These are phyloP conservation scores for Gossypium gossypioides DNA, from an alignment of 441 rosid species.

Conservation along the genomic window DNA sequence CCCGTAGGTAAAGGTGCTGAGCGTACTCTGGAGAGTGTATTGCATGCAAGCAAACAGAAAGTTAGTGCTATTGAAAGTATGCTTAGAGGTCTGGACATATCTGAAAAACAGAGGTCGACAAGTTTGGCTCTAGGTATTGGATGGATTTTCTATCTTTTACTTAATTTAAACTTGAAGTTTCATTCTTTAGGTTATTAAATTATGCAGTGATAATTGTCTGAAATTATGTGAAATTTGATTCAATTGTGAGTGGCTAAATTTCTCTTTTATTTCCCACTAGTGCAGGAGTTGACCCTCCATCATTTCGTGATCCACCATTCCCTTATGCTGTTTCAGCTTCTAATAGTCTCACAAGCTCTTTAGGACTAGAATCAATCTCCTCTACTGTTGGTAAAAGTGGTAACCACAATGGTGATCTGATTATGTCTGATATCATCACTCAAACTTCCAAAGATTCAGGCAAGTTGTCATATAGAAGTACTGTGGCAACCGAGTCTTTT, in stretches of 20 bases:
- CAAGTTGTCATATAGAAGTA: conserved; percentile 54
- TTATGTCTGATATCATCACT: conserved; percentile 74
- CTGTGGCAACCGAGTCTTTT: conserved; percentile 45
- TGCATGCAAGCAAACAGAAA: conserved; percentile 97
- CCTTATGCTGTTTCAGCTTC: conserved; percentile 77
- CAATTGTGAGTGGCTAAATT: conserved; percentile 52
- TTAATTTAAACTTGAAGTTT: neutral
- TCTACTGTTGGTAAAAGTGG: conserved; percentile 44
- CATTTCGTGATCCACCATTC: conserved; percentile 92
- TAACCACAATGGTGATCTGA: conserved; percentile 75
- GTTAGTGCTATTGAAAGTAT: conserved; percentile 98
- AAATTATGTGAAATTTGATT: neutral
- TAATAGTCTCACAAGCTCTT: conserved; percentile 38
- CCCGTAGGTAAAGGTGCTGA: conserved; percentile 61
- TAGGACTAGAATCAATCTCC: conserved; percentile 46
- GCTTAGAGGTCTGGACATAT: conserved; percentile 87
- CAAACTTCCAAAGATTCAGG: conserved; percentile 90
- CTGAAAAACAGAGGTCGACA: conserved; percentile 73
- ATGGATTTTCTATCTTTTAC: conserved; percentile 21
- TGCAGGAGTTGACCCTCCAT: conserved; percentile 99
- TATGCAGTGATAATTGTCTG: conserved; percentile 13
- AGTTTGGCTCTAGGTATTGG: conserved; percentile 96
- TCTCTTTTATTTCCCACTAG: conserved; percentile 63
- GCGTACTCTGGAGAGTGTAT: conserved; percentile 87
- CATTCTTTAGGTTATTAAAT: conserved; percentile 14